Evolutionary conservation across 2,329 filamentous ascomycete species (phyloP), one percentile per base, ranked within the genome.

Genomic region (Beauveria sp.): DNA sequence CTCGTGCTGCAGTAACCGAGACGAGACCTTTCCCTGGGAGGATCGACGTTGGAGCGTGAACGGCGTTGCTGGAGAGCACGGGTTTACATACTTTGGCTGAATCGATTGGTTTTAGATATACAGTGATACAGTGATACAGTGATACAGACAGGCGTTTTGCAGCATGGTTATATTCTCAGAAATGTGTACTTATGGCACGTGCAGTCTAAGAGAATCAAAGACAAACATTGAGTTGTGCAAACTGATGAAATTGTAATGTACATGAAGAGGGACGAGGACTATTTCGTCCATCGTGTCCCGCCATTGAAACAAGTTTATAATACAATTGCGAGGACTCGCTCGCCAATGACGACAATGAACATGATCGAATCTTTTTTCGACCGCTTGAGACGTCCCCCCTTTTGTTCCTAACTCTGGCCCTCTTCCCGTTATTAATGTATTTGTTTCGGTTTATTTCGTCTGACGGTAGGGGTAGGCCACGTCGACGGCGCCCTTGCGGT

Each of bases 401-500:
- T 3, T n/a, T 20, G 26, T 0, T 12, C 9, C 8, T n/a, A 3
- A 14, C 18, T 20, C 4, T 6, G 10, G 31, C 46, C 46, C 9
- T 31, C 5, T 18, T 4, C 18, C 9, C 14, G n/a, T 24, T 22
- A n/a, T 55, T 31, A 12, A 7, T 18, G 8, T 12, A 20, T 24
- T 20, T 3, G 7, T 24, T 3, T 28, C 12, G 16, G 0, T 18
- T 48, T 65, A 66, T 54, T 68, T 67, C 42, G 66, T 38, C 56
- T 69, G 60, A 73, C 83, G 84, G 67, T 78, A 88, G 1, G 85
- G 85, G 62, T 86, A 88, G 64, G 77, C 80, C 22, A 93, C 78
- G 60, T 87, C 82, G 72, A 93, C 89, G 72, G 91, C 90, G 24
- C 73, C 74, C 81, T 95, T 96, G 70, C 90, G 85, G 70, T 90